Conservation (phyloP, 805 yeast species). For the Candida sonorensis region DNA sequence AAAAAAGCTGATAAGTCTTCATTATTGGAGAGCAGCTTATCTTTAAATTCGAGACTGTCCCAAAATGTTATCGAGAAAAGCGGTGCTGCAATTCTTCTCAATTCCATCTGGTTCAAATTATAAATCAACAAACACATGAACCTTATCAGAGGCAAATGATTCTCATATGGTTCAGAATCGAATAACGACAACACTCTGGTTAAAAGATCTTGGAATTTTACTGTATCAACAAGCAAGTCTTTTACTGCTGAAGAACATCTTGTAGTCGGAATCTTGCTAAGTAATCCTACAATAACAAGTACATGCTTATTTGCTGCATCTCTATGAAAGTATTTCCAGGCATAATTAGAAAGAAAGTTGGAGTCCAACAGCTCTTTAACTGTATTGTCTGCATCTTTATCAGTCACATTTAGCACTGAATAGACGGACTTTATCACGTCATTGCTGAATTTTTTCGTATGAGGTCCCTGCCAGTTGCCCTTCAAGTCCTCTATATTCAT, state of each 20-base stretch:
- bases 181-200: slow-evolving; percentile 24
- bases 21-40: slow-evolving; percentile 9
- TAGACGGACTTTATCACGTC: slow-evolving; percentile 4
- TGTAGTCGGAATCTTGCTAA: not conserved
- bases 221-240: slow-evolving; percentile 10
- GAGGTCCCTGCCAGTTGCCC: slow-evolving; percentile 2
- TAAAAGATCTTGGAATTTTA: slow-evolving; percentile 24
- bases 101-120: slow-evolving; percentile 14
- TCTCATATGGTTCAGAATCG: slow-evolving; percentile 3
- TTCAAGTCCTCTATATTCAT: not conserved
- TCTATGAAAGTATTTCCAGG: slow-evolving; percentile 36
- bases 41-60: slow-evolving; percentile 20
- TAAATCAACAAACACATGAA: slow-evolving; percentile 20
- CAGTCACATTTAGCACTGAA: not conserved
- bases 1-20: slow-evolving; percentile 17
- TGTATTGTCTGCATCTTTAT: not conserved
- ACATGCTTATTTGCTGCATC: slow-evolving; percentile 36
- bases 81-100: slow-evolving; percentile 21
- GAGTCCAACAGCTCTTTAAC: slow-evolving; percentile 3
- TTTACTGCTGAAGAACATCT: not conserved
- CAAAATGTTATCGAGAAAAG: slow-evolving; percentile 30
- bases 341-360: slow-evolving; percentile 23
- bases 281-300: slow-evolving; percentile 26
- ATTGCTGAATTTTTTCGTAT: slow-evolving; percentile 2
- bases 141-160: slow-evolving; percentile 9